Conservation (phyloP, 2,329 filamentous ascomycete genomes). For the Orbilia javanica region DNA sequence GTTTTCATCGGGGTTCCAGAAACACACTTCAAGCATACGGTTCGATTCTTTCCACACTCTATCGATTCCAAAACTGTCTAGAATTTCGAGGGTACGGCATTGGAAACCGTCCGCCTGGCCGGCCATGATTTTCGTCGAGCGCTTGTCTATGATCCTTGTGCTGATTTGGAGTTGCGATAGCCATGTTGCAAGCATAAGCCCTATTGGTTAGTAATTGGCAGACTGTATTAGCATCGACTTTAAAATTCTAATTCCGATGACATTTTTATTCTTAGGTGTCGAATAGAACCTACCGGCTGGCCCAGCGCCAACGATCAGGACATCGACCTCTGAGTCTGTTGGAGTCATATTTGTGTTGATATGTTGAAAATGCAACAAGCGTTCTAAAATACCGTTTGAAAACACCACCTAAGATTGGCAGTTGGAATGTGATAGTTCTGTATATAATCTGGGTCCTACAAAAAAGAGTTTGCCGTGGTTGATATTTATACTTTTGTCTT, state of each 20-base stretch:
- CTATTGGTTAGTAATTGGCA: background rate
- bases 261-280: background rate
- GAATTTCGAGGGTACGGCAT: slow-evolving; percentile 78
- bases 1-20: slow-evolving; percentile 74
- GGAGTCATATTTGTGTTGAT: slow-evolving; percentile 39
- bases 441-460: background rate
- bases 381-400: background rate
- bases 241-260: no score
- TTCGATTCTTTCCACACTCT: slow-evolving; percentile 76
- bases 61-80: slow-evolving; percentile 78
- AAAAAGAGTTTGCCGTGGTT: background rate
- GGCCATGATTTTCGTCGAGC: slow-evolving; percentile 64
- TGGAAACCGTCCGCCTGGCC: slow-evolving; percentile 71
- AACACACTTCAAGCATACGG: slow-evolving; percentile 74
- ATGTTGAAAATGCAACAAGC: slow-evolving; percentile 23
- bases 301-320: slow-evolving; percentile 69
- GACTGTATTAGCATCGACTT: no score
- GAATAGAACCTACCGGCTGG: slow-evolving; percentile 65
- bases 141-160: slow-evolving; percentile 67
- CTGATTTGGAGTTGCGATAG: slow-evolving; percentile 68
- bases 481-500: slow-evolving; percentile 26
- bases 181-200: slow-evolving; percentile 64
- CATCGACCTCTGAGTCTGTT: slow-evolving; percentile 65
- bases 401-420: no score
- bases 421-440: no score